phyloP scores from a whole-genome alignment of 2,329 filamentous ascomycete species.

The Pseudocercospora macadamiae region DNA sequence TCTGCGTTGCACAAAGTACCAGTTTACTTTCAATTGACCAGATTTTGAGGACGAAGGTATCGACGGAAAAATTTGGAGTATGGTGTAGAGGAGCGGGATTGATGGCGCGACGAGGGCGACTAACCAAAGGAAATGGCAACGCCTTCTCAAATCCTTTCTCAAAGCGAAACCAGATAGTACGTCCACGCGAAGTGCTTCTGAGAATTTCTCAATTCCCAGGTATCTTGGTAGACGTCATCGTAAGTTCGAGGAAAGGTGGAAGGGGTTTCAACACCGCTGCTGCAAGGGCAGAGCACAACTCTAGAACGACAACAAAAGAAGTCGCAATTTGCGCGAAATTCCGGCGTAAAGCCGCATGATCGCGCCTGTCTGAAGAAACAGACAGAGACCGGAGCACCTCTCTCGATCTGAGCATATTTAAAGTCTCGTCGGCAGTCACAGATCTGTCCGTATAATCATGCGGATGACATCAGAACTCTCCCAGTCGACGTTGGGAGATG shows the following conservation, averaged over 20 bases:
- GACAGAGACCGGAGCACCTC: conserved; percentile 27
- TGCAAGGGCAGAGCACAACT: conserved; percentile 41
- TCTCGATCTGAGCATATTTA: conserved; percentile 40
- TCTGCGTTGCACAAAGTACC: too few species aligned
- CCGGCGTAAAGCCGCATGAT: conserved; percentile 42
- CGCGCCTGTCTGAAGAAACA: conserved; percentile 38
- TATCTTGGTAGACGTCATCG: conserved; percentile 25
- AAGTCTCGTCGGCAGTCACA: conserved; percentile 38
- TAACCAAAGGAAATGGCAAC: conserved; percentile 37
- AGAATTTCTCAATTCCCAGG: too few species aligned
- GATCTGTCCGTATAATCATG: conserved; percentile 30
- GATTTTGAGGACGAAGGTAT: conserved; percentile 42
- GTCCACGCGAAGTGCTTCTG: conserved; percentile 27
- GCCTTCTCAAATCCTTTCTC: conserved; percentile 31
- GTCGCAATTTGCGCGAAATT: conserved; percentile 40
- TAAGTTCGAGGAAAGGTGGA: conserved; percentile 26
- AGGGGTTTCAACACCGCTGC: conserved; percentile 30
- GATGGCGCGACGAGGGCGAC: conserved; percentile 39
- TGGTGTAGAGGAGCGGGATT: conserved; percentile 49
- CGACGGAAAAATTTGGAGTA: conserved; percentile 40
- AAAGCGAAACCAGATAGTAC: conserved; percentile 26
- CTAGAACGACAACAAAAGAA: conserved; percentile 39
- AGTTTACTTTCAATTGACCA: too few species aligned
- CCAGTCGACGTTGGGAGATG: conserved; percentile 40
- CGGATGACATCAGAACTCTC: conserved; percentile 45